Conservation (phyloP, 495 filamentous ascomycete species). For the Penicillium salamii region DNA sequence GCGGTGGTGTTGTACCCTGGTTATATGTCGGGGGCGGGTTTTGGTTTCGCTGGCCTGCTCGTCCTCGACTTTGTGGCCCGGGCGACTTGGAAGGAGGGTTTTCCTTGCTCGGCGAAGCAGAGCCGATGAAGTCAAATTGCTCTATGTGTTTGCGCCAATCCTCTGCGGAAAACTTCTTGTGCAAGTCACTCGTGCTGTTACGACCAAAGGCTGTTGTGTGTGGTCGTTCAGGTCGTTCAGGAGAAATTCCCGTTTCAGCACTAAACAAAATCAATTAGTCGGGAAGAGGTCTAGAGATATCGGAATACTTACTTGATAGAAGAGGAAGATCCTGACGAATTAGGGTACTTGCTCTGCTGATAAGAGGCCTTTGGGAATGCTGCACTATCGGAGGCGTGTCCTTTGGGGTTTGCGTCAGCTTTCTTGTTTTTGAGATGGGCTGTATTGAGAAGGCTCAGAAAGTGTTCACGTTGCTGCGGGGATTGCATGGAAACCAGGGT, state of each 20-base stretch:
- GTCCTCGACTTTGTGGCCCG: conserved; percentile 33
- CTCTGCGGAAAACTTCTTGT: conserved; percentile 64
- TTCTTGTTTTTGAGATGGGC: conserved; percentile 10
- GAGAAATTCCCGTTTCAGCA: neutral
- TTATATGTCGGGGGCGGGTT: conserved; percentile 17
- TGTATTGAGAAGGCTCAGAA: too few relatives aligned
- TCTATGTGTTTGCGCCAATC: conserved; percentile 58
- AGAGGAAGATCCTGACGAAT: conserved; percentile 12
- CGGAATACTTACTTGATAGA: conserved; percentile 8
- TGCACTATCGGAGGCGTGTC: conserved; percentile 40
- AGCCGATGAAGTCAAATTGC: conserved; percentile 49
- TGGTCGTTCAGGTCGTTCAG: neutral
- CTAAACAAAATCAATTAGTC: conserved; percentile 2
- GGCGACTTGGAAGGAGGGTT: conserved; percentile 28
- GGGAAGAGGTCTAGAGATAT: too few relatives aligned
- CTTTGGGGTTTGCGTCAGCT: conserved; percentile 32
- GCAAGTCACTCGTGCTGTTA: conserved; percentile 71
- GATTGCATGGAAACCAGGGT: too few relatives aligned
- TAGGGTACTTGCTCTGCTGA: conserved; percentile 13
- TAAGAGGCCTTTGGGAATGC: conserved; percentile 23
- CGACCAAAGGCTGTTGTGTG: conserved; percentile 32
- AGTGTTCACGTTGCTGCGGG: too few relatives aligned
- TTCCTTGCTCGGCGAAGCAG: conserved; percentile 27
- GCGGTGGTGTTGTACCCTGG: neutral
- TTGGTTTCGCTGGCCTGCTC: conserved; percentile 19